Evolutionary conservation across 257 asterid genomes (phyloP), one percentile per base, ranked within the genome.

Genomic region (Salvia rosmarinus): DNA sequence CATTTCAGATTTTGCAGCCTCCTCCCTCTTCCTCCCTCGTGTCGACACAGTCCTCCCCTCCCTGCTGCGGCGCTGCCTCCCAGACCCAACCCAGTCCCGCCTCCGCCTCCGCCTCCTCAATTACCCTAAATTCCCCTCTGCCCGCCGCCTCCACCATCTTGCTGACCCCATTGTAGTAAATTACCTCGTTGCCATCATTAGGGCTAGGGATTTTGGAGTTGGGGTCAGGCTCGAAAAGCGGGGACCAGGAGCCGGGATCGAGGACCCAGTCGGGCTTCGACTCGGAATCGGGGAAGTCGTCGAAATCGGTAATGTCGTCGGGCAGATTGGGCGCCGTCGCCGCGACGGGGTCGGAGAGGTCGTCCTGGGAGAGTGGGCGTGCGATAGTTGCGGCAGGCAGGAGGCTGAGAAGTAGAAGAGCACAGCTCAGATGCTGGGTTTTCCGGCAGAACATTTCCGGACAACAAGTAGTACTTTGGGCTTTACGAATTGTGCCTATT

Each of bases 241-340:
- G 96, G 68, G 96, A 84, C 99, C 99, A 95, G 1, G 99, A 95
- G 0, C 99, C 98, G 16, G 98, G 97, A 76, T 95, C 99, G 32
- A 91, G 85, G 9, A 83, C 77, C 40, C 76, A 82, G 72, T 91
- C 99, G 25, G 98, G 87, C 73, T 84, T 84, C 32, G 96, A 82
- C 5, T 83, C 90, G 32, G 95, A 75, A 57, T 86, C 95, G 0
- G 87, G 85, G 67, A 91, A 88, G 46, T 95, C 98, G 71, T 94
- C 97, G 82, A 84, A 88, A 74, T 86, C 98, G 75, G 96, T 21
- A 25, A 73, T 64, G 57, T 82, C 90, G 56, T 78, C 83, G 46
- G 83, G 62, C 12, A 82, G 83, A 55, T 74, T 77, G 61, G 81
- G 32, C 28, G 83, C 73, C 67, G 65, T 28, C 0, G 85, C 64